These are phyloP conservation scores for Leccinum broughii DNA, from an alignment of 768 basidiomycete species.

Conservation along the genomic window DNA sequence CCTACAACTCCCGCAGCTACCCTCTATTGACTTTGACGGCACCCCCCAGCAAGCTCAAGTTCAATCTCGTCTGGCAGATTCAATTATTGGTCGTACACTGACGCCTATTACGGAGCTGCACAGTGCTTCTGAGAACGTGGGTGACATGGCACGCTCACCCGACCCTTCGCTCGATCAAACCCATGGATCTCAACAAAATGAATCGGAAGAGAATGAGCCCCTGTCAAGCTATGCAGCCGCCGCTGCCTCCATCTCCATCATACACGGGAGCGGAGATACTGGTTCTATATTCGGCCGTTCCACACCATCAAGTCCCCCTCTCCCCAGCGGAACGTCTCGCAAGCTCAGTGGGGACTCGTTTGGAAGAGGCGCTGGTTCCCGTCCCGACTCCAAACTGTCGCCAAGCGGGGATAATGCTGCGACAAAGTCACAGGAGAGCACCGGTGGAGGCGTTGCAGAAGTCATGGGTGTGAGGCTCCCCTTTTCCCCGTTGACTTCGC, in stretches of 20 bases:
- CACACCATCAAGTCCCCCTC: constrained; percentile 29
- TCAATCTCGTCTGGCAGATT: constrained; percentile 22
- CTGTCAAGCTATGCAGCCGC: constrained; percentile 16
- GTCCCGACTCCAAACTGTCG: constrained; percentile 42
- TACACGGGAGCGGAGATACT: constrained; percentile 22
- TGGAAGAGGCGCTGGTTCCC: constrained; percentile 29
- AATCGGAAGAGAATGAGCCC: constrained; percentile 30
- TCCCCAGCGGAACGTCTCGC: constrained; percentile 24
- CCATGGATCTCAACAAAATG: constrained; percentile 13
- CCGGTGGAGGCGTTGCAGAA: constrained; percentile 19
- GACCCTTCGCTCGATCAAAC: constrained; percentile 24
- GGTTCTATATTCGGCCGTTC: constrained; percentile 18
- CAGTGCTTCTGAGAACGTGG: constrained; percentile 30
- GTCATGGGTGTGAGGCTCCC: constrained; percentile 33
- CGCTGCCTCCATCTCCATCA: constrained; percentile 21
- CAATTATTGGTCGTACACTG: constrained; percentile 37
- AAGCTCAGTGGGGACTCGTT: constrained; percentile 40
- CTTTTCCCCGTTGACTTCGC: constrained; percentile 31
- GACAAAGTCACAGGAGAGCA: constrained; percentile 24
- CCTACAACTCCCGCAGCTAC: constrained; percentile 48
- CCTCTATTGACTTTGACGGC: constrained; percentile 53
- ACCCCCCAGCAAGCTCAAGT: constrained; percentile 15
- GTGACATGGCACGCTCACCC: constrained; percentile 17
- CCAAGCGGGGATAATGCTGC: constrained; percentile 25
- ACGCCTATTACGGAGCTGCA: constrained; percentile 69